Evolutionary conservation across 2,329 filamentous ascomycete species (phyloP).

Genomic region (Talaromyces piceae): DNA sequence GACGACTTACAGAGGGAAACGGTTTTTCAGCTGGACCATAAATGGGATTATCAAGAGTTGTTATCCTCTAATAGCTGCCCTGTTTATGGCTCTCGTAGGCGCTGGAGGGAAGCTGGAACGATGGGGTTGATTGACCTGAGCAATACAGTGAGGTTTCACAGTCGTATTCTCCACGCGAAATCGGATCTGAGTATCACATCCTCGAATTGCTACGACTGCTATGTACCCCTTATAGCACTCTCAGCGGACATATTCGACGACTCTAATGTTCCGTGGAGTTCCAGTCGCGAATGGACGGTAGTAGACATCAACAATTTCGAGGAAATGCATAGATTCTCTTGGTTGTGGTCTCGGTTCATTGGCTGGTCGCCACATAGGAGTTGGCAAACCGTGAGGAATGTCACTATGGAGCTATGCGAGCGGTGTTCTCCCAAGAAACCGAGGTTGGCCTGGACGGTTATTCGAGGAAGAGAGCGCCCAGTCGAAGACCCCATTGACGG

Average conservation of each 20-base stretch:
- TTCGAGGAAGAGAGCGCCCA: constrained; percentile 21
- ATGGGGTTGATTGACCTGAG: constrained; percentile 1
- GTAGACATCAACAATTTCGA: constrained; percentile 20
- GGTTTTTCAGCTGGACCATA: constrained; percentile 27
- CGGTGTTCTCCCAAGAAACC: constrained; percentile 28
- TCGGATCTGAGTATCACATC: constrained; percentile 13
- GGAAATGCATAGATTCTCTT: constrained; percentile 22
- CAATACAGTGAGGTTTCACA: constrained; percentile 10
- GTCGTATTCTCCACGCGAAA: constrained; percentile 15
- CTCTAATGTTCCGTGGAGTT: constrained; percentile 7
- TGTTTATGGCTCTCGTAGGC: constrained; percentile 25
- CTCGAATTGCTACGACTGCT: constrained; percentile 23
- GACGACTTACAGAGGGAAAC: constrained; percentile 41
- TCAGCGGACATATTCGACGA: constrained; percentile 13
- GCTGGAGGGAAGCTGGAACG: constrained; percentile 15
- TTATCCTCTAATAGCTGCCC: constrained; percentile 3
- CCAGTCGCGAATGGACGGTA: constrained; percentile 19
- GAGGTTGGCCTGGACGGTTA: constrained; percentile 26
- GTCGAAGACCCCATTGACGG: constrained; percentile 48
- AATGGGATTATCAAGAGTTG: constrained; percentile 4
- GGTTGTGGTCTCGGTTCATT: constrained; percentile 25
- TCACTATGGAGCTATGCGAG: constrained; percentile 14
- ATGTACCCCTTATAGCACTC: constrained; percentile 24
- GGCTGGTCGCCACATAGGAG: constrained; percentile 19
- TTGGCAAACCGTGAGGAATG: constrained; percentile 20